These are phyloP conservation scores for Ophiostoma australiae DNA, from an alignment of 2,329 filamentous ascomycete genomes.

Conservation along the genomic window DNA sequence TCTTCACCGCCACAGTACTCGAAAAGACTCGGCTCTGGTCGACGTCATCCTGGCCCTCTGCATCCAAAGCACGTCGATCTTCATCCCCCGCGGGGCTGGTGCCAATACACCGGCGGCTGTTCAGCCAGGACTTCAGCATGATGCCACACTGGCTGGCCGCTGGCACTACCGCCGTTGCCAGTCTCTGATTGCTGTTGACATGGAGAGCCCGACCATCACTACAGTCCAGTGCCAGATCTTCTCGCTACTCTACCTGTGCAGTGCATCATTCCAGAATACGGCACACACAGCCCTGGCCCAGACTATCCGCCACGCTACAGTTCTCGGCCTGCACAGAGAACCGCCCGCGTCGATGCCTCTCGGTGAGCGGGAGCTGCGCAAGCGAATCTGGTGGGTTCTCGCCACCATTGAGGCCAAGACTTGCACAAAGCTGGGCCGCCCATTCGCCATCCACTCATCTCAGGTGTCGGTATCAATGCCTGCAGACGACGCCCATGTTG, in stretches of 20 bases:
- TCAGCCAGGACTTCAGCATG: conserved; percentile 25
- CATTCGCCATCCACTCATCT: conserved; percentile 36
- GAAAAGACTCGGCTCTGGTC: conserved; percentile 46
- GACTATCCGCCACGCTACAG: conserved; percentile 41
- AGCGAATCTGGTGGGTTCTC: conserved; percentile 50
- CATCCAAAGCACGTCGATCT: conserved; percentile 43
- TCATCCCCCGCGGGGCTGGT: conserved; percentile 27
- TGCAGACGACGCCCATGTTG: conserved; percentile 29
- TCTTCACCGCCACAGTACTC: conserved; percentile 23
- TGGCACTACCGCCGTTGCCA: conserved; percentile 46
- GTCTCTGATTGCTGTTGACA: conserved; percentile 40
- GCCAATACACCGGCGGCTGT: not conserved
- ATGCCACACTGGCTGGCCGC: conserved; percentile 42
- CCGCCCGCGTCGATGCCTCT: conserved; percentile 33
- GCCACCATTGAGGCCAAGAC: conserved; percentile 46
- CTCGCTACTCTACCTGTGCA: conserved; percentile 43
- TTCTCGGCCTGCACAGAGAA: not conserved
- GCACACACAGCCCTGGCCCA: conserved; percentile 39
- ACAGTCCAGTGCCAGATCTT: conserved; percentile 48
- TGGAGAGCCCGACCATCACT: conserved; percentile 44
- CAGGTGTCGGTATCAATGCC: conserved; percentile 38
- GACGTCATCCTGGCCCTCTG: conserved; percentile 50
- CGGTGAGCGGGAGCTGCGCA: conserved; percentile 41
- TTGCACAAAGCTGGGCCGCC: conserved; percentile 45
- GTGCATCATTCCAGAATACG: conserved; percentile 47